Evolutionary conservation across 2,329 filamentous ascomycete genomes (phyloP), one percentile per base, ranked within the genome.

Genomic region (Fusarium nanum): DNA sequence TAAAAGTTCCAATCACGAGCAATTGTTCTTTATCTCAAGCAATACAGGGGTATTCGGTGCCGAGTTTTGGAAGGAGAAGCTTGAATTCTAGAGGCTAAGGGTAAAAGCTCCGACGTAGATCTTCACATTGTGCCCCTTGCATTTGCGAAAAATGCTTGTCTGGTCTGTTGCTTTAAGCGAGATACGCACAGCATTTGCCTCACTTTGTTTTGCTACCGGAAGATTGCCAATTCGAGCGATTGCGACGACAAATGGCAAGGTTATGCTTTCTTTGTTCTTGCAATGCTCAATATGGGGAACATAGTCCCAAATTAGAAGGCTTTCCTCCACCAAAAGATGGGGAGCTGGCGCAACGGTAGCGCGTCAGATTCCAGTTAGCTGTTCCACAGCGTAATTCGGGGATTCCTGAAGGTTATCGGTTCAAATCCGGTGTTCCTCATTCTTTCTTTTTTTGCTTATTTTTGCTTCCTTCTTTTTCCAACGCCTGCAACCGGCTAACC

Each of bases 1-100:
- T 42, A 53, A 68, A 68, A 68, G 67, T 70, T 46, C 68, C 63
- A 68, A 67, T 65, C 67, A 68, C 52, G 27, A 57, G 67, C 44
- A 52, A 45, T 37, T 59, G 13, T 47, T 14, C 20, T 32, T 27
- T 45, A 40, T 49, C 28, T 60, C 32, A 42, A 44, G 52, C 23
- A 20, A 56, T 50, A 23, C 56, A 64, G 47, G 66, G 49, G 22
- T 28, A 46, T n/a, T 50, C 9, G 44, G 25, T 42, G 27, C 32
- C 64, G 47, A 57, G 28, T 50, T 62, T 32, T 50, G 67, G 45
- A 52, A 58, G 52, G 48, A 47, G 22, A 56, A 50, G n/a, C n/a
- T 53, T 25, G 34, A 53, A 53, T 52, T 52, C 30, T 28, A 40
- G 22, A 41, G 37, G 12, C 61, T 63, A 60, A 57, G 28, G 22